These are phyloP conservation scores for Inga oerstediana DNA, from an alignment of 306 rosid species.

Conservation along the genomic window DNA sequence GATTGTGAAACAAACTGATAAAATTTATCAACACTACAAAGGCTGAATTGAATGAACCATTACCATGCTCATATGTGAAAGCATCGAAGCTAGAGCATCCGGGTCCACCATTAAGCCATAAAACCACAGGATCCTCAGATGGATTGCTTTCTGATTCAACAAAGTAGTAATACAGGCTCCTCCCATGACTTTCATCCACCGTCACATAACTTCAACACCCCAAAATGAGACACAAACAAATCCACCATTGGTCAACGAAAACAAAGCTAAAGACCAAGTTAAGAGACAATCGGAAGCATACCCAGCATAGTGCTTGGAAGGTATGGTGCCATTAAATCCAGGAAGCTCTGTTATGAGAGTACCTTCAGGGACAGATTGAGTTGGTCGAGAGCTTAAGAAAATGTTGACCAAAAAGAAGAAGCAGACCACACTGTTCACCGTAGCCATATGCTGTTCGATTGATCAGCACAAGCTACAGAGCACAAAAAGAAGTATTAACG, in stretches of 20 bases:
- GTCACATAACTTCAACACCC: slow-evolving; percentile 31
- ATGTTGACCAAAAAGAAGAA: not conserved
- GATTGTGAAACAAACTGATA: not conserved
- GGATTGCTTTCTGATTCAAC: slow-evolving; percentile 79
- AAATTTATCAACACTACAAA: not conserved
- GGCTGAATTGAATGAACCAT: not conserved
- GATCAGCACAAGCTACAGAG: not conserved
- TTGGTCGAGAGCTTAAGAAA: not conserved
- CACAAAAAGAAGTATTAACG: not conserved
- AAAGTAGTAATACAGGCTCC: slow-evolving; percentile 78
- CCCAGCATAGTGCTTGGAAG: slow-evolving; percentile 32
- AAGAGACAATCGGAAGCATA: not conserved
- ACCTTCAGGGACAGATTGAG: slow-evolving; percentile 27
- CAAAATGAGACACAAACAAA: not conserved
- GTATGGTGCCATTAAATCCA: slow-evolving; percentile 26
- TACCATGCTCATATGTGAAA: slow-evolving; percentile 92
- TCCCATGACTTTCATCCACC: slow-evolving; percentile 49
- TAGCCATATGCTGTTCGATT: not conserved
- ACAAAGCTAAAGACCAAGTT: not conserved
- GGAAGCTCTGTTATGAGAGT: slow-evolving; percentile 22
- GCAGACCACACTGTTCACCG: not conserved
- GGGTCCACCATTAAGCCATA: slow-evolving; percentile 98
- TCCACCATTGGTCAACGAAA: not conserved
- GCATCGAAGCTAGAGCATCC: slow-evolving; percentile 98
- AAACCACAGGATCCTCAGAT: slow-evolving; percentile 81